phyloP scores from a whole-genome alignment of 169 alveolate species.

The Eimeria tenella region DNA sequence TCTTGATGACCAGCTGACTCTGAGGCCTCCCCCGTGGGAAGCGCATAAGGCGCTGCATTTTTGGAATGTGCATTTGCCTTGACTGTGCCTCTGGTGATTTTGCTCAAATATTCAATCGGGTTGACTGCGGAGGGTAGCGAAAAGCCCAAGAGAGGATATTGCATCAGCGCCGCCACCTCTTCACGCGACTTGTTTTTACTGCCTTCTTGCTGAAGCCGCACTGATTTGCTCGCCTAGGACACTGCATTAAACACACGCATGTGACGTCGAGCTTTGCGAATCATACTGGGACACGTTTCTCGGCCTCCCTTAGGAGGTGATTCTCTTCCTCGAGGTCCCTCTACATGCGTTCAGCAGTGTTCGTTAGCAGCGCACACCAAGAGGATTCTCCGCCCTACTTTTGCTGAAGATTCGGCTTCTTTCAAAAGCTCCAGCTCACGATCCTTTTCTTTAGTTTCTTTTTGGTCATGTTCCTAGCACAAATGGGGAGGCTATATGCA shows the following conservation, averaged over 20 bases:
- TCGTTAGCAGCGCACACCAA: neutral
- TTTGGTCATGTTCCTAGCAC: neutral
- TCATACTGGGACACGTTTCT: neutral
- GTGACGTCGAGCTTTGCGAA: no score
- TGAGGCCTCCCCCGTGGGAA: neutral
- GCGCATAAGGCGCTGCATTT: neutral
- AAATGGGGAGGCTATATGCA: neutral
- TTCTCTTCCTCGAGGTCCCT: slow-evolving; percentile 26
- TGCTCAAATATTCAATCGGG: slow-evolving; percentile 35
- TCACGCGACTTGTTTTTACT: slow-evolving; percentile 38
- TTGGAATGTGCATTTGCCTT: neutral
- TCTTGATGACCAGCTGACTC: neutral
- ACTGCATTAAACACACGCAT: neutral
- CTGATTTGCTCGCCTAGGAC: slow-evolving; percentile 7
- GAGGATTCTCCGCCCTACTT: neutral
- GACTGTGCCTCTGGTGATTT: neutral
- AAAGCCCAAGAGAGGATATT: slow-evolving; percentile 55
- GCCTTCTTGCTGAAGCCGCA: slow-evolving; percentile 55
- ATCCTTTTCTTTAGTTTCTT: neutral
- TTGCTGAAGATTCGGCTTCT: slow-evolving; percentile 43
- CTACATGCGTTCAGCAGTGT: neutral
- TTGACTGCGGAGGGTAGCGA: slow-evolving; percentile 19
- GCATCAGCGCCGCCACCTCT: slow-evolving; percentile 60
- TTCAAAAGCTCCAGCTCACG: slow-evolving; percentile 29
- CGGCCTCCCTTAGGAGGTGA: slow-evolving; percentile 40